These are phyloP conservation scores for Arctium minus DNA, from an alignment of 129 eudicot genomes.

Conservation along the genomic window DNA sequence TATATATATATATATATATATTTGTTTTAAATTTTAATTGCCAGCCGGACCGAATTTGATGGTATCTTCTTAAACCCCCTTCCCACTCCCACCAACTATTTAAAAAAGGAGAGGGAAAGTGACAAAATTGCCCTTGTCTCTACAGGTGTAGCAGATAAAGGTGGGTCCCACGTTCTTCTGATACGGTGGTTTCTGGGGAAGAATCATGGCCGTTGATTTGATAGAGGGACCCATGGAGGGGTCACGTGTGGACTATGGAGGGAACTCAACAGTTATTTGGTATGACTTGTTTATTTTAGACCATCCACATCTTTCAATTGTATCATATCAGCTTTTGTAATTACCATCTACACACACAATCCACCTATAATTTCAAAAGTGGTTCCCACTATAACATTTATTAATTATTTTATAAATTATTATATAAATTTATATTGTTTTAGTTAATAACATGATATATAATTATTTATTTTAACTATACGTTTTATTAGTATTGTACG, in stretches of 20 bases:
- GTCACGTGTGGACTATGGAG: slow-evolving; percentile 1
- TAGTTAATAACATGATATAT: no score
- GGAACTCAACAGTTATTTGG: background rate
- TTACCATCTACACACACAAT: no score
- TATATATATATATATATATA: background rate
- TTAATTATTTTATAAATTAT: no score
- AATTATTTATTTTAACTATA: no score
- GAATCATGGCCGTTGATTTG: background rate
- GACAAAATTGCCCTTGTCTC: slow-evolving; percentile 6
- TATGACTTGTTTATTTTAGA: no score
- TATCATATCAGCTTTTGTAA: no score
- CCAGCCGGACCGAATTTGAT: background rate
- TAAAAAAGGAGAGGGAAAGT: background rate
- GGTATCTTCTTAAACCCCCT: slow-evolving; percentile 14
- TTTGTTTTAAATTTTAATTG: background rate
- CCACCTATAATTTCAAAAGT: no score
- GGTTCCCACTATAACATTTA: no score
- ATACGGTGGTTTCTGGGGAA: background rate
- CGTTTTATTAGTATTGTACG: no score
- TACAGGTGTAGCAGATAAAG: background rate
- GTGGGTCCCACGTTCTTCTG: background rate
- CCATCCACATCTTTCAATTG: no score
- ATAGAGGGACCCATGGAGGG: background rate
- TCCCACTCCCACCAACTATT: slow-evolving; percentile 10
- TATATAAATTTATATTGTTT: no score